Evolutionary conservation across 306 rosid species (phyloP).

Genomic region (Myrica gale): DNA sequence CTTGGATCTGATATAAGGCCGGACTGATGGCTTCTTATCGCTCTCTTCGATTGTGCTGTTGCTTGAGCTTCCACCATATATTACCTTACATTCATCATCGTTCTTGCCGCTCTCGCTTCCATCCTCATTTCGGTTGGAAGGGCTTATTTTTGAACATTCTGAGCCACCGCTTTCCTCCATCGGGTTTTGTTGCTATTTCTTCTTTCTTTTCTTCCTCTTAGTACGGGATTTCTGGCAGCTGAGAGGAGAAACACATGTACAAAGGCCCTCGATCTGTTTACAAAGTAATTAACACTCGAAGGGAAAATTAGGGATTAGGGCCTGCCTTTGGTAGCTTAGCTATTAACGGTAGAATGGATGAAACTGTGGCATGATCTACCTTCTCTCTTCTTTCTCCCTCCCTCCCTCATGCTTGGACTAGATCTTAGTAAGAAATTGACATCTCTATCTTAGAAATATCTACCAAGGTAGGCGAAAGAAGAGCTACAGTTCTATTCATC

Average conservation of each 20-base stretch:
- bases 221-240: background rate
- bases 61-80: slow-evolving; percentile 75
- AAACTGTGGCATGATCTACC: slow-evolving; percentile 6
- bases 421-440: slow-evolving; percentile 20
- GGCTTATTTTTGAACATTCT: slow-evolving; percentile 60
- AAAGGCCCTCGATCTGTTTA: background rate
- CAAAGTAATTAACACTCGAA: slow-evolving; percentile 18
- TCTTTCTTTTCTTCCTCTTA: slow-evolving; percentile 2
- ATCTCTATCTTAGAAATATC: background rate
- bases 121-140: slow-evolving; percentile 31
- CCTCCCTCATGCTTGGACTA: slow-evolving; percentile 30
- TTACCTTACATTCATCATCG: slow-evolving; percentile 30
- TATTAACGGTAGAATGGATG: background rate
- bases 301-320: slow-evolving; percentile 31
- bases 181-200: background rate
- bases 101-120: slow-evolving; percentile 40
- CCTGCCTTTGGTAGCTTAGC: slow-evolving; percentile 5
- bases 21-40: slow-evolving; percentile 52
- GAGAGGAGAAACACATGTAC: slow-evolving; percentile 13
- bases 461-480: slow-evolving; percentile 11
- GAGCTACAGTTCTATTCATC: slow-evolving; percentile 18
- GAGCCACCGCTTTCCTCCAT: slow-evolving; percentile 44
- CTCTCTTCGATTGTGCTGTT: slow-evolving; percentile 88
- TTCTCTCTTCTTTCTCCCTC: slow-evolving; percentile 18
- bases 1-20: slow-evolving; percentile 97